A percentile compares a stretch with the other conserved stretches of the same genome.
phyloP scores from a whole-genome alignment of 1,284 basidiomycete species.

The Leucoagaricus sp. region DNA sequence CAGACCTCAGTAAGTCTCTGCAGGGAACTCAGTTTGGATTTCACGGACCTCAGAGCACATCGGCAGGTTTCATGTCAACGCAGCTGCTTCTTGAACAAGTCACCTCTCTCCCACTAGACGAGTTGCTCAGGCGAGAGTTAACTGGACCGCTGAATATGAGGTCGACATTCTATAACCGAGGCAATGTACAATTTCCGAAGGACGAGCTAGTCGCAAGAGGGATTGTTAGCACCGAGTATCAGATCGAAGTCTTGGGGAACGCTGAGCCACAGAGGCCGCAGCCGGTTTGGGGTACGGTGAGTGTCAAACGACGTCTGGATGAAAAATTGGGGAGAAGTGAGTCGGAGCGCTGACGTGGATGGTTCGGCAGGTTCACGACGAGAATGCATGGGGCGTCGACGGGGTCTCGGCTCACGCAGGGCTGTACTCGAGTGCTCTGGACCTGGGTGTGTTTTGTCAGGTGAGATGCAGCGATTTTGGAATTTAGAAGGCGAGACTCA shows the following conservation, averaged over 20 bases:
- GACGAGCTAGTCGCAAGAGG: slow-evolving; percentile 8
- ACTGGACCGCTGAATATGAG: slow-evolving; percentile 27
- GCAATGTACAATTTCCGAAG: slow-evolving; percentile 16
- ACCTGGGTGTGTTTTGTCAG: slow-evolving; percentile 30
- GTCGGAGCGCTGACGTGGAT: slow-evolving; percentile 8
- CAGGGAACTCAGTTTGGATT: too few species aligned
- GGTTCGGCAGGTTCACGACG: slow-evolving; percentile 26
- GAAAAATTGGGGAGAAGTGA: background rate
- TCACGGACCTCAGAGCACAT: background rate
- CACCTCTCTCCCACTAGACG: slow-evolving; percentile 22
- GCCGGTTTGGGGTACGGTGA: slow-evolving; percentile 28
- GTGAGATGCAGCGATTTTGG: slow-evolving; percentile 7
- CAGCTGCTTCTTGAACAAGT: slow-evolving; percentile 26
- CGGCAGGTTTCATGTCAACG: slow-evolving; percentile 26
- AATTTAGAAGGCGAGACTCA: background rate
- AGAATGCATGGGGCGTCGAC: slow-evolving; percentile 29
- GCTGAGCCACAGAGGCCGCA: slow-evolving; percentile 24
- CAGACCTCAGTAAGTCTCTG: slow-evolving; percentile 25
- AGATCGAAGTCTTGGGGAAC: slow-evolving; percentile 23
- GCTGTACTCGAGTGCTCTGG: slow-evolving; percentile 26
- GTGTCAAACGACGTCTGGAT: slow-evolving; percentile 2
- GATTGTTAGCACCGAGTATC: slow-evolving; percentile 25
- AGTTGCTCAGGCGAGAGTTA: slow-evolving; percentile 24
- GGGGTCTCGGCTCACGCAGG: slow-evolving; percentile 30
- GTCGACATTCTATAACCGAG: slow-evolving; percentile 26